Percentiles rank a stretch among this genome's conserved stretches.
Evolutionary conservation across 164 flowering plant species (phyloP).

Genomic region (Vitis amurensis): DNA sequence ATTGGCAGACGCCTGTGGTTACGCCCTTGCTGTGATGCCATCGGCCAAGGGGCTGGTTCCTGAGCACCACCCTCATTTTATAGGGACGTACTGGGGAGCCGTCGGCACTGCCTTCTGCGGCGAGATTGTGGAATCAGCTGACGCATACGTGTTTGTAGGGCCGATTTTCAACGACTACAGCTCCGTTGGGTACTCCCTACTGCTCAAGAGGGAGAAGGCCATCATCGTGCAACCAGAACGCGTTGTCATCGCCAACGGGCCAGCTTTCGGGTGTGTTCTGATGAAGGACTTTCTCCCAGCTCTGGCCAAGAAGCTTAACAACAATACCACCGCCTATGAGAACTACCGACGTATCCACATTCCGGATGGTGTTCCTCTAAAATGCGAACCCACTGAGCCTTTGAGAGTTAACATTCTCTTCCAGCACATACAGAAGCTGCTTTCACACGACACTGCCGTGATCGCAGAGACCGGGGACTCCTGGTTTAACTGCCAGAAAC

Average conservation of each 20-base stretch:
- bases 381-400: slow-evolving; percentile 24
- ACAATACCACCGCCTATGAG: slow-evolving; percentile 29
- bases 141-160: slow-evolving; percentile 33
- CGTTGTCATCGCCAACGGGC: slow-evolving; percentile 29
- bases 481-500: slow-evolving; percentile 54
- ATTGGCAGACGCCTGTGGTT: slow-evolving; percentile 32
- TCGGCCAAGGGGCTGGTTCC: slow-evolving; percentile 35
- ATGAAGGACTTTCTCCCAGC: slow-evolving; percentile 37
- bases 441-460: slow-evolving; percentile 39
- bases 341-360: slow-evolving; percentile 29
- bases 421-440: slow-evolving; percentile 49
- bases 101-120: slow-evolving; percentile 35
- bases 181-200: slow-evolving; percentile 42
- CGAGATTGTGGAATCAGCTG: slow-evolving; percentile 40
- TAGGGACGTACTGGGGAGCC: slow-evolving; percentile 42
- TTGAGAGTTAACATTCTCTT: slow-evolving; percentile 35
- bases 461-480: slow-evolving; percentile 58
- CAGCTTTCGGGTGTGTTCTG: slow-evolving; percentile 32
- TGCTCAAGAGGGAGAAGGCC: slow-evolving; percentile 39
- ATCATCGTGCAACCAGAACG: slow-evolving; percentile 40
- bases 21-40: slow-evolving; percentile 36
- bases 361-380: slow-evolving; percentile 26
- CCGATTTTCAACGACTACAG: slow-evolving; percentile 42
- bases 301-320: slow-evolving; percentile 20
- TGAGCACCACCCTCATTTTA: slow-evolving; percentile 32